Conservation (phyloP, 1,284 basidiomycete genomes). For the Wallemia hederae region DNA sequence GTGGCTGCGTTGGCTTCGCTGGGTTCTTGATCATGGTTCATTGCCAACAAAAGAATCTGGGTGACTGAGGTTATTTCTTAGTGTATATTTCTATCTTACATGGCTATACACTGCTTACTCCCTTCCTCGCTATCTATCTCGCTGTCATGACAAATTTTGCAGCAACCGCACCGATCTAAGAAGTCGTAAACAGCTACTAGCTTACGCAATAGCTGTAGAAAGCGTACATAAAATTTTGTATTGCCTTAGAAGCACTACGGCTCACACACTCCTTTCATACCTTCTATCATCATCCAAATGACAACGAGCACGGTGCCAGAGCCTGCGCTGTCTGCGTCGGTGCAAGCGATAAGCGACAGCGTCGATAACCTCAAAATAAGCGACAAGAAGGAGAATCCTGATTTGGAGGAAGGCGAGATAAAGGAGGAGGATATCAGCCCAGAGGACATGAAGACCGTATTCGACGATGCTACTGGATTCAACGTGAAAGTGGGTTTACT, state of each 20-base stretch:
- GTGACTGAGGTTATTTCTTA: background rate
- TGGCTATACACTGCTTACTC: background rate
- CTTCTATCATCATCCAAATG: constrained; percentile 2
- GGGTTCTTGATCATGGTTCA: too few relatives aligned
- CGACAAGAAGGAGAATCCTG: constrained; percentile 7
- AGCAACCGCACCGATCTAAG: background rate
- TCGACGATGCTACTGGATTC: constrained; percentile 60
- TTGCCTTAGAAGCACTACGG: constrained; percentile 4
- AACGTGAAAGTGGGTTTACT: constrained; percentile 45
- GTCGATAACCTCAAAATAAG: constrained; percentile 14
- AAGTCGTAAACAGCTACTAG: background rate
- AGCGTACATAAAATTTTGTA: background rate
- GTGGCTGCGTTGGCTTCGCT: background rate
- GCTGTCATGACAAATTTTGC: background rate
- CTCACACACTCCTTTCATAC: constrained; percentile 4
- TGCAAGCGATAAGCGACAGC: constrained; percentile 8
- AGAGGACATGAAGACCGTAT: constrained; percentile 62
- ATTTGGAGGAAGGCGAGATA: constrained; percentile 9
- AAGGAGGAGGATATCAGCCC: constrained; percentile 29
- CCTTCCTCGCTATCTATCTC: background rate
- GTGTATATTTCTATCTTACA: background rate
- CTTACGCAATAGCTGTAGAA: too few relatives aligned
- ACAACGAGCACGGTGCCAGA: constrained; percentile 3
- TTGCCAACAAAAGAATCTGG: too few relatives aligned
- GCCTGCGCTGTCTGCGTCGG: constrained; percentile 7